A percentile compares a stretch with the other conserved stretches of the same genome.
Evolutionary conservation across 2,329 filamentous ascomycete species (phyloP).

Genomic region (Colletotrichum tamarilloi): DNA sequence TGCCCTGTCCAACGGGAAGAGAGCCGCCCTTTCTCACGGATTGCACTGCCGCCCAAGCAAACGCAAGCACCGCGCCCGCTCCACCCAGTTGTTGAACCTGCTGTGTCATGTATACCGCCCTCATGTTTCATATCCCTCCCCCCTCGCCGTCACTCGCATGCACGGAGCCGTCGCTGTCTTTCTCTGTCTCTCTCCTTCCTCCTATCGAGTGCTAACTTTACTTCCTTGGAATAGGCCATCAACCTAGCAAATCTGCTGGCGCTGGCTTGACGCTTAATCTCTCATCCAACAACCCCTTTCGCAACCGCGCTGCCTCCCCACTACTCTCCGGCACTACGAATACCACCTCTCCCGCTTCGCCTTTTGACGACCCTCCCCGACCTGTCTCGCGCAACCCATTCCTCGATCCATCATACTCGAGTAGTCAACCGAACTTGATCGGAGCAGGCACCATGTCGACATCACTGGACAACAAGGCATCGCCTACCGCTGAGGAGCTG

Average conservation of each 20-base stretch:
- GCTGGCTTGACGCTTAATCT: slow-evolving; percentile 71
- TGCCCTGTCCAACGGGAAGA: slow-evolving; percentile 34
- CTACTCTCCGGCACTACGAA: slow-evolving; percentile 44
- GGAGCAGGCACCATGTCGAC: slow-evolving; percentile 63
- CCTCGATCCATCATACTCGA: slow-evolving; percentile 65
- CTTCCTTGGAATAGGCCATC: slow-evolving; percentile 49
- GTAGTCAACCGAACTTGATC: slow-evolving; percentile 44
- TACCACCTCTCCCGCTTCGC: slow-evolving; percentile 61
- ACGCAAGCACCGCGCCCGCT: slow-evolving; percentile 40
- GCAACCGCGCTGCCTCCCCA: slow-evolving; percentile 77
- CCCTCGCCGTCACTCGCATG: slow-evolving; percentile 56
- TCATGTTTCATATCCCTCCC: slow-evolving; percentile 57
- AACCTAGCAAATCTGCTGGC: slow-evolving; percentile 55
- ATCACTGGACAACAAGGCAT: slow-evolving; percentile 56
- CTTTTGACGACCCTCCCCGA: slow-evolving; percentile 70
- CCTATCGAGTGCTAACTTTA: slow-evolving; percentile 29
- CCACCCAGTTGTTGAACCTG: slow-evolving; percentile 51
- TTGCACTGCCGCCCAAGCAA: slow-evolving; percentile 36
- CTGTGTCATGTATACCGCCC: slow-evolving; percentile 59
- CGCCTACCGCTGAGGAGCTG: slow-evolving; percentile 73
- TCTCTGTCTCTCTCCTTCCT: slow-evolving; percentile 22
- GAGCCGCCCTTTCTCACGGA: slow-evolving; percentile 33
- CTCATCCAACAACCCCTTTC: slow-evolving; percentile 85
- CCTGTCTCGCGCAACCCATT: slow-evolving; percentile 82
- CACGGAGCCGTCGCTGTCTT: slow-evolving; percentile 46